phyloP scores from a whole-genome alignment of 2,329 filamentous ascomycete genomes.

The Whalleya microplaca region DNA sequence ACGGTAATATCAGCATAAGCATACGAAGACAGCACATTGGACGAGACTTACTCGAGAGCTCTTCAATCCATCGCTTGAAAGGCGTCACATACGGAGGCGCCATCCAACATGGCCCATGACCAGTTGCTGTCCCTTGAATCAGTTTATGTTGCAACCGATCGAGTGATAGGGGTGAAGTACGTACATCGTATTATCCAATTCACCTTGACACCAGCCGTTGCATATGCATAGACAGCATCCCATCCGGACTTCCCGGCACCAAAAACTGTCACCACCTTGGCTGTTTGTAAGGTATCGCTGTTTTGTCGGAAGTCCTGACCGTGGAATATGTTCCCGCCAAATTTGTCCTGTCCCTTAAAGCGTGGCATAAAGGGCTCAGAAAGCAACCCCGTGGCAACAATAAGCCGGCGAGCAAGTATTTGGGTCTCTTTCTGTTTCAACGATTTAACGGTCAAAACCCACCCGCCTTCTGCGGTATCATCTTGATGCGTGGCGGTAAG shows the following conservation, averaged over 20 bases:
- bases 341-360: constrained; percentile 53
- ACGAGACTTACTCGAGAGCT: constrained; percentile 45
- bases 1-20: no score
- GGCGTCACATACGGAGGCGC: constrained; percentile 54
- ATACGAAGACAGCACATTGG: background rate
- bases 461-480: constrained; percentile 41
- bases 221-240: constrained; percentile 64
- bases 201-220: constrained; percentile 55
- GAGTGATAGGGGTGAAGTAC: background rate
- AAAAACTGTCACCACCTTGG: constrained; percentile 54
- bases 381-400: constrained; percentile 65
- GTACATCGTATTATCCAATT: constrained; percentile 58
- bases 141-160: no score
- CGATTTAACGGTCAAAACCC: constrained; percentile 31
- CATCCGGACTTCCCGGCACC: constrained; percentile 66
- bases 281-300: constrained; percentile 39
- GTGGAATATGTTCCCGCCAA: constrained; percentile 60
- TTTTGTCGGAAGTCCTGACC: constrained; percentile 51
- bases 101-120: constrained; percentile 60
- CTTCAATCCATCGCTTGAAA: constrained; percentile 53
- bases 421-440: constrained; percentile 27
- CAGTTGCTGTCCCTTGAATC: constrained; percentile 39
- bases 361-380: constrained; percentile 59
- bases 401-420: constrained; percentile 50
- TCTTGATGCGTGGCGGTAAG: constrained; percentile 53